Percentiles rank a stretch among this genome's conserved stretches.
These are phyloP conservation scores for Posidonia oceanica DNA, from an alignment of 116 monocot genomes.

Conservation along the genomic window DNA sequence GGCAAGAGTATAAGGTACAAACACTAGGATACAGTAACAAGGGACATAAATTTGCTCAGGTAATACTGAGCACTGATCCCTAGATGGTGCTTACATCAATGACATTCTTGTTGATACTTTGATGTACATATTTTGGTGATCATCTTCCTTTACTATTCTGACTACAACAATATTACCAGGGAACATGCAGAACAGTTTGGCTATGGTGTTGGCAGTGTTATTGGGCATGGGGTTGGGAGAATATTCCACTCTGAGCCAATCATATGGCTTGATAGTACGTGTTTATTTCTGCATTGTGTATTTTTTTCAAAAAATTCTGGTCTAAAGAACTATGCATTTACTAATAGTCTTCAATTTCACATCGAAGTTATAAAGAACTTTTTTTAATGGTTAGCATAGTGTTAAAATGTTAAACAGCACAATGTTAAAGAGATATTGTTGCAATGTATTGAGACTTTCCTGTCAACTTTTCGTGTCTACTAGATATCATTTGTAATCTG, in stretches of 20 bases:
- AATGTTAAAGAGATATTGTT: too few species aligned
- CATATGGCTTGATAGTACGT: conserved; percentile 72
- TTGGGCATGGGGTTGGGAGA: conserved; percentile 87
- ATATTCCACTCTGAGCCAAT: conserved; percentile 92
- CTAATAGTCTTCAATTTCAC: too few species aligned
- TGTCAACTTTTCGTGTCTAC: too few species aligned
- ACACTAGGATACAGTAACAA: not conserved
- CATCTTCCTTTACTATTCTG: not conserved
- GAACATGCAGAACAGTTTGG: conserved; percentile 79
- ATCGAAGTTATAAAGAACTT: too few species aligned
- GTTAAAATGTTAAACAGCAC: too few species aligned
- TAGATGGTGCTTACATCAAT: not conserved
- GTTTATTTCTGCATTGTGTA: too few species aligned
- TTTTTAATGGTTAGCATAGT: too few species aligned
- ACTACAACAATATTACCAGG: conserved; percentile 14
- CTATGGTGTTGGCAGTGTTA: conserved; percentile 73
- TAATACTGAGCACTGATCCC: not conserved
- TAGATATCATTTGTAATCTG: too few species aligned
- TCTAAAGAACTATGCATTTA: too few species aligned
- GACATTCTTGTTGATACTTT: not conserved
- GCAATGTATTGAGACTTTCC: too few species aligned
- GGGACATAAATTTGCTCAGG: not conserved
- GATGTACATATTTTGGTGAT: not conserved
- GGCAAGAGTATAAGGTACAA: conserved; percentile 81
- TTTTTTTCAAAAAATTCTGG: too few species aligned